These are phyloP conservation scores for Leccinum fallax DNA, from an alignment of 1,284 basidiomycete species.

Conservation along the genomic window DNA sequence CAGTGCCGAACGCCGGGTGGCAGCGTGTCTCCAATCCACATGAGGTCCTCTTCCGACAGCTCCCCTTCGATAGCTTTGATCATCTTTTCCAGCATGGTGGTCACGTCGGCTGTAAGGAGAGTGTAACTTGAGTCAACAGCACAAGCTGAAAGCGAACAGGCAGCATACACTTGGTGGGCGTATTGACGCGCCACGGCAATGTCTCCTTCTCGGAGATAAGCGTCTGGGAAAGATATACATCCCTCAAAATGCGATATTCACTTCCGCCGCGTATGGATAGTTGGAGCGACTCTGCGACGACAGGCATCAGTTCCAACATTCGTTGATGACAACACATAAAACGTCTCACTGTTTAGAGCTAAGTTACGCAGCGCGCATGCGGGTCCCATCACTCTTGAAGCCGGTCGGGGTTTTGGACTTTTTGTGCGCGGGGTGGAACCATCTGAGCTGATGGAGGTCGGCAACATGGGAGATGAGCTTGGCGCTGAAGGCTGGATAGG, in stretches of 20 bases:
- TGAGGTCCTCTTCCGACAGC: conserved; percentile 15
- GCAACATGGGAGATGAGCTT: not conserved
- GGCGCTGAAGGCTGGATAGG: not conserved
- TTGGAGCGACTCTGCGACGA: not conserved
- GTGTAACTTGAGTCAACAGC: not conserved
- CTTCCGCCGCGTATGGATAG: not conserved
- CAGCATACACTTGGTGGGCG: conserved; percentile 21
- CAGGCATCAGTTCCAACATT: not conserved
- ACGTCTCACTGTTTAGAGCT: not conserved
- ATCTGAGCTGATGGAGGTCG: not conserved
- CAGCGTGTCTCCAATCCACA: conserved; percentile 18
- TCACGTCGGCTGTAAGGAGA: conserved; percentile 19
- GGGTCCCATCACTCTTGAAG: conserved; percentile 27
- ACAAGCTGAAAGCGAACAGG: not conserved
- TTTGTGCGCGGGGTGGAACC: not conserved
- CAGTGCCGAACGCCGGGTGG: not conserved
- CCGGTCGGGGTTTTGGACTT: not conserved
- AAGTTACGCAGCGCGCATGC: not conserved
- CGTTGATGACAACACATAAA: not conserved
- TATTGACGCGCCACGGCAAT: conserved; percentile 15
- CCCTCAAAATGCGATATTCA: conserved; percentile 21
- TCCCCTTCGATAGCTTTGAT: conserved; percentile 22
- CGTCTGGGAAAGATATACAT: conserved; percentile 16
- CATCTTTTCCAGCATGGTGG: not conserved
- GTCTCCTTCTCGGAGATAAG: conserved; percentile 23